These are phyloP conservation scores for Lithohypha guttulata DNA, from an alignment of 2,329 filamentous ascomycete species.

Conservation along the genomic window DNA sequence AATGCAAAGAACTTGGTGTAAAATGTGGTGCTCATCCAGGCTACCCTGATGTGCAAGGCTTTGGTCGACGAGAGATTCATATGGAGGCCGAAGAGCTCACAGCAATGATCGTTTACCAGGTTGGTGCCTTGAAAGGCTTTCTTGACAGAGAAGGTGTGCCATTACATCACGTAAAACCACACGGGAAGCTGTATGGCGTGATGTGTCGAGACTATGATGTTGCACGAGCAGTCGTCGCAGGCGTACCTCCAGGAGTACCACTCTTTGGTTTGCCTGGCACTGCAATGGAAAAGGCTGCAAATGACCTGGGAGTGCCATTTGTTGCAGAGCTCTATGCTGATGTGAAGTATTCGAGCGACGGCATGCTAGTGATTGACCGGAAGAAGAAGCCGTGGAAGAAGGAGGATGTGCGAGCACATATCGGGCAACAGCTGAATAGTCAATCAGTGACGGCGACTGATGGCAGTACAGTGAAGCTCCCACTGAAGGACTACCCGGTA, in stretches of 20 bases:
- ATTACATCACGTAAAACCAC: constrained; percentile 53
- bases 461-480: constrained; percentile 30
- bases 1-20: constrained; percentile 48
- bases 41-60: constrained; percentile 51
- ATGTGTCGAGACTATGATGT: constrained; percentile 42
- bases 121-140: constrained; percentile 52
- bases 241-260: constrained; percentile 39
- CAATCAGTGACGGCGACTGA: constrained; percentile 33
- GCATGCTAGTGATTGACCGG: constrained; percentile 44
- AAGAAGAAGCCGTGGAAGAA: constrained; percentile 44
- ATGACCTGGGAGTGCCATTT: constrained; percentile 43
- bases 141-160: constrained; percentile 45
- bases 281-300: constrained; percentile 43
- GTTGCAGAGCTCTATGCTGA: constrained; percentile 46
- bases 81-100: constrained; percentile 47
- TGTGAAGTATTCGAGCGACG: constrained; percentile 44
- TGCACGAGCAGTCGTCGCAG: constrained; percentile 44
- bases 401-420: constrained; percentile 32
- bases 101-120: constrained; percentile 50
- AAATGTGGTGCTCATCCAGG: constrained; percentile 53
- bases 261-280: constrained; percentile 48
- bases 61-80: constrained; percentile 52
- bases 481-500: constrained; percentile 32
- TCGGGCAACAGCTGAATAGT: constrained; percentile 33
- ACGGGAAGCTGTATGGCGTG: constrained; percentile 50